Evolutionary conservation across 768 basidiomycete species (phyloP).

Genomic region (Tremella mesenterica): DNA sequence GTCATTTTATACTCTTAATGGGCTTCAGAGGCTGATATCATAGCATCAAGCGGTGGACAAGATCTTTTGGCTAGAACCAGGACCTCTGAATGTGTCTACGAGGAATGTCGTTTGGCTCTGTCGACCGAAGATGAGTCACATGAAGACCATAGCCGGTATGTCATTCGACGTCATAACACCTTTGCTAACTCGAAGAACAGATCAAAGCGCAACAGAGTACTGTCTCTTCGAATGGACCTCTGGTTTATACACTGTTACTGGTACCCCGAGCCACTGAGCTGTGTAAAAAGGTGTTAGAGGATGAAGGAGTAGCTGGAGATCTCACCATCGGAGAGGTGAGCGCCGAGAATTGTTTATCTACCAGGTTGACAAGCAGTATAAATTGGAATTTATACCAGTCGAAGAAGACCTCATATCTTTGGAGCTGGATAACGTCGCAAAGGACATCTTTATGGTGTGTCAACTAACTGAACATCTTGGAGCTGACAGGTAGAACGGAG

Average conservation of each 20-base stretch:
- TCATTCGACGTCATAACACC: not conserved
- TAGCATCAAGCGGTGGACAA: constrained; percentile 98
- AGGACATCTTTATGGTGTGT: constrained; percentile 83
- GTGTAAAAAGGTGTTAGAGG: constrained; percentile 76
- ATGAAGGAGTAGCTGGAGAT: constrained; percentile 97
- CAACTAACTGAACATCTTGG: not conserved
- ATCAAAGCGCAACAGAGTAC: constrained; percentile 65
- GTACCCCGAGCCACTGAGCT: constrained; percentile 81
- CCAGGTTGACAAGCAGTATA: constrained; percentile 51
- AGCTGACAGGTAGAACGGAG: constrained; percentile 61
- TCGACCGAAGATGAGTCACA: constrained; percentile 70
- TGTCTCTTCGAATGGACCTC: constrained; percentile 50
- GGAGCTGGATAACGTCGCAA: constrained; percentile 75
- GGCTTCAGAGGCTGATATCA: not conserved
- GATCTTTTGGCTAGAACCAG: constrained; percentile 97
- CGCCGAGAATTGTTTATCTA: not conserved
- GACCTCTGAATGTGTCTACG: constrained; percentile 70
- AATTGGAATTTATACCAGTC: constrained; percentile 85
- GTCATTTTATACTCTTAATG: constrained; percentile 47
- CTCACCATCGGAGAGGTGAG: constrained; percentile 57
- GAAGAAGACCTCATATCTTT: constrained; percentile 88
- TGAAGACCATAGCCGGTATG: constrained; percentile 82
- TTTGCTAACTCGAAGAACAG: constrained; percentile 57
- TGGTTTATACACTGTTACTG: constrained; percentile 76
- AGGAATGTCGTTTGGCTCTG: constrained; percentile 89